Evolutionary conservation across 2,329 filamentous ascomycete genomes (phyloP).

Genomic region (Penicillium paneum): DNA sequence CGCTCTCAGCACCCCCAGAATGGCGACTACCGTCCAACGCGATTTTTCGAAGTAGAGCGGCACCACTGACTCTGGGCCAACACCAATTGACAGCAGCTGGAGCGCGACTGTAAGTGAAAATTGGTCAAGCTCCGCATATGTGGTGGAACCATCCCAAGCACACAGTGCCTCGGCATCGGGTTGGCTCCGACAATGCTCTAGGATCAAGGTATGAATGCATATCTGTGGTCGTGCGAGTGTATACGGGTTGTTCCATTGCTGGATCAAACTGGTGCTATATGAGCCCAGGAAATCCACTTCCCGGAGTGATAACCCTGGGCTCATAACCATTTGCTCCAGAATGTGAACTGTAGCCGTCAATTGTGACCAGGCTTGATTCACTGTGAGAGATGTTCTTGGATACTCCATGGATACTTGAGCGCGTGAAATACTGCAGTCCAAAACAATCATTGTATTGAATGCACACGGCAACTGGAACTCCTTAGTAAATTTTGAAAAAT

Average conservation of each 20-base stretch:
- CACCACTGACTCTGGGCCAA: slow-evolving; percentile 7
- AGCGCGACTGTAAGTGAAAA: neutral
- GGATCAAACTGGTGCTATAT: neutral
- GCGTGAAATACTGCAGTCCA: neutral
- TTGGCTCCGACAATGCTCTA: neutral
- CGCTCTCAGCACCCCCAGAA: slow-evolving; percentile 10
- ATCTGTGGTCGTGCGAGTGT: neutral
- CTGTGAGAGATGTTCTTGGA: neutral
- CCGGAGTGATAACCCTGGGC: neutral
- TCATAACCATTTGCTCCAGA: neutral
- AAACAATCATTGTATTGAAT: neutral
- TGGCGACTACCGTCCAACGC: slow-evolving; percentile 6
- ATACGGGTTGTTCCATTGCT: neutral
- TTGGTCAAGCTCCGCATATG: slow-evolving; percentile 8
- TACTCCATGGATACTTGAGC: neutral
- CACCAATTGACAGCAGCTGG: neutral
- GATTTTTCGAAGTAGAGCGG: slow-evolving; percentile 13
- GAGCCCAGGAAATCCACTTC: neutral
- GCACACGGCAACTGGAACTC: neutral
- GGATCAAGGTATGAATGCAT: slow-evolving; percentile 4
- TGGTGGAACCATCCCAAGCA: slow-evolving; percentile 17
- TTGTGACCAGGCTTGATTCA: neutral
- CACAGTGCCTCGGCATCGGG: slow-evolving; percentile 12
- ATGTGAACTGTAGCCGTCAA: neutral
- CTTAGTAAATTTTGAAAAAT: neutral